A percentile compares a stretch with the other conserved stretches of the same genome.
phyloP scores from a whole-genome alignment of 495 filamentous ascomycete species.

The Trichoderma orchidacearum region DNA sequence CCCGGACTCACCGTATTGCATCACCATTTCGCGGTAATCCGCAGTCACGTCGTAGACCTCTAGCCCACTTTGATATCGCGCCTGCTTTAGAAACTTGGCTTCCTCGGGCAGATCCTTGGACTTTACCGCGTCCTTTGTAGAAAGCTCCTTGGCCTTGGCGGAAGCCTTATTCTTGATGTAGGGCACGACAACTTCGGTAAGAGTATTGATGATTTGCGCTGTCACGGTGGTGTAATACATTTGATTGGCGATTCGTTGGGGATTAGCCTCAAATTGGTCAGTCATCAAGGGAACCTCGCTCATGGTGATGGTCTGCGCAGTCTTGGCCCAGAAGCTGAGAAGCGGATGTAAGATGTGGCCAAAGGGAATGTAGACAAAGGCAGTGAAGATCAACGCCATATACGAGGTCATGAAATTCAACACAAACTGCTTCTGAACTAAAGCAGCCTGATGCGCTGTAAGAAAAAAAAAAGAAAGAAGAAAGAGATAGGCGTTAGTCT shows the following conservation, averaged over 20 bases:
- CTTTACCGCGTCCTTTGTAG: conserved; percentile 36
- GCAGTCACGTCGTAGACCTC: conserved; percentile 74
- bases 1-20: conserved; percentile 56
- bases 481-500: too few relatives aligned
- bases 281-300: conserved; percentile 55
- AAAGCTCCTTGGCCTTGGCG: conserved; percentile 59
- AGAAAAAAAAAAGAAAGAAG: conserved; percentile 9
- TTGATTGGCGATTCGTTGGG: conserved; percentile 72
- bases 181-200: conserved; percentile 75
- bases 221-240: conserved; percentile 97
- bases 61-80: conserved; percentile 78
- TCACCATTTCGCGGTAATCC: conserved; percentile 88
- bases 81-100: conserved; percentile 59
- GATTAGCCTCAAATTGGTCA: conserved; percentile 69
- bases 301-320: conserved; percentile 59
- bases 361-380: conserved; percentile 95
- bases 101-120: conserved; percentile 58
- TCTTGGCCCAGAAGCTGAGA: conserved; percentile 72
- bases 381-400: conserved; percentile 79
- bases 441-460: conserved; percentile 52
- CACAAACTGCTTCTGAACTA: conserved; percentile 86
- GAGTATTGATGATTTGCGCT: conserved; percentile 80
- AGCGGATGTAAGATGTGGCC: conserved; percentile 77
- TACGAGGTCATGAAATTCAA: conserved; percentile 98
- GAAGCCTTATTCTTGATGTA: conserved; percentile 63